Evolutionary conservation across 2,329 filamentous ascomycete species (phyloP), one percentile per base, ranked within the genome.

Genomic region (Aspergillus arachidicola): DNA sequence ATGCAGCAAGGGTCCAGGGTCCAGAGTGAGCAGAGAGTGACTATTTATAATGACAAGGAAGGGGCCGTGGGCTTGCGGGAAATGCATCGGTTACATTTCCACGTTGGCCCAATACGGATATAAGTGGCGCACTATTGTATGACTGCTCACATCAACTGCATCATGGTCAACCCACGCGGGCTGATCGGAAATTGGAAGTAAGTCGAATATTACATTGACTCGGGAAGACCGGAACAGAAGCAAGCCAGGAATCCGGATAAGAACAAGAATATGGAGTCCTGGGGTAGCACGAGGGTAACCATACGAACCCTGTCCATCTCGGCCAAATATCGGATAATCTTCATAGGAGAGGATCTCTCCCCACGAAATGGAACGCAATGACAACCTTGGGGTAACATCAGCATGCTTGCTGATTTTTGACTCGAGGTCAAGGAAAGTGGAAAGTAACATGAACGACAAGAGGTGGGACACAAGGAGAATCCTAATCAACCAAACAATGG

Each of bases 291-390:
- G 53, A 45, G 43, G 34, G 36, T 46, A 30, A 48, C 32, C 38
- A 36, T 55, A 45, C 41, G 45, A 14, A 21, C 54, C 21, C 45
- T 41, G 23, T 28, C 46, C 46, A 51, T 60, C 53, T 65, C 68
- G 64, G 62, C 62, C 67, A 61, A 68, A 63, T 70, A 68, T 69
- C 68, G 65, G 66, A 38, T 41, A 59, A 65, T 51, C 43, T 65
- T 64, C 43, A 21, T 59, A 61, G 58, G 45, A 14, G 4, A 12
- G n/a, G 36, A 19, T 48, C 6, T 4, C 30, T 34, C 50, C 23
- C 50, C 28, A 54, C 14, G n/a, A 19, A 16, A 16, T 32, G 28
- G 51, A 54, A 54, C 28, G 16, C 19, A 36, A 54, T 54, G 51
- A 54, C 32, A n/a, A 23, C 6, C 21, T 54, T 4, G 6, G 30